Evolutionary conservation across 2,329 filamentous ascomycete species (phyloP), one percentile per base, ranked within the genome.

Genomic region (Madurella fahalii): DNA sequence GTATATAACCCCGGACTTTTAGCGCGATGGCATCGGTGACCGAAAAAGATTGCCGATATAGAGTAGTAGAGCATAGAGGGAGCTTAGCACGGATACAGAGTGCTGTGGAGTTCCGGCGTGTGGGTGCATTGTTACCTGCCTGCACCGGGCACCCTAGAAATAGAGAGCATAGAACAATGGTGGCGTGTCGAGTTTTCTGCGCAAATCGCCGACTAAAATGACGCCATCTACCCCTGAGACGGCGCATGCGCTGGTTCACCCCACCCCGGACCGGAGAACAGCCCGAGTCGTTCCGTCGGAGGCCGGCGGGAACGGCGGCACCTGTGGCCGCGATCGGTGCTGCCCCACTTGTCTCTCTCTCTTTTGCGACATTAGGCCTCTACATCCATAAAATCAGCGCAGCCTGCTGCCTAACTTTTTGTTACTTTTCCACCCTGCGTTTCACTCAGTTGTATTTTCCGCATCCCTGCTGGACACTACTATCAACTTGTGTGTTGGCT

Each of bases 141-240:
- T 20, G n/a, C 31, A 15, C n/a, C 20, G 12, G 16, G n/a, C 15
- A 47, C 34, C 12, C 16, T 18, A 48, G 25, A 32, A 48, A 48
- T 18, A 41, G 15, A 48, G 17, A 20, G n/a, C 43, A 46, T 25
- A 25, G 25, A 25, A 25, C 7, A 25, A 7, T 40, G 43, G 51
- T 52, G 47, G 50, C 42, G 53, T 42, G 25, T 25, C 8, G 34
- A 15, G 31, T 50, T 41, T 25, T 25, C 25, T 37, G 17, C 46
- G 5, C 43, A 30, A 41, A 46, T 48, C 41, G 42, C 25, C 25
- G 18, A 18, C 56, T 58, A 59, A 62, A 62, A 62, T 62, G 60
- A 57, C 60, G 60, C 56, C 58, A 62, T 58, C 49, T 51, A 45
- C 52, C 39, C 41, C 47, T 46, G 16, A 39, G 41, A 47, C 45